Conservation (phyloP, 768 basidiomycete genomes). For the Holtermanniella nyarrowii region DNA sequence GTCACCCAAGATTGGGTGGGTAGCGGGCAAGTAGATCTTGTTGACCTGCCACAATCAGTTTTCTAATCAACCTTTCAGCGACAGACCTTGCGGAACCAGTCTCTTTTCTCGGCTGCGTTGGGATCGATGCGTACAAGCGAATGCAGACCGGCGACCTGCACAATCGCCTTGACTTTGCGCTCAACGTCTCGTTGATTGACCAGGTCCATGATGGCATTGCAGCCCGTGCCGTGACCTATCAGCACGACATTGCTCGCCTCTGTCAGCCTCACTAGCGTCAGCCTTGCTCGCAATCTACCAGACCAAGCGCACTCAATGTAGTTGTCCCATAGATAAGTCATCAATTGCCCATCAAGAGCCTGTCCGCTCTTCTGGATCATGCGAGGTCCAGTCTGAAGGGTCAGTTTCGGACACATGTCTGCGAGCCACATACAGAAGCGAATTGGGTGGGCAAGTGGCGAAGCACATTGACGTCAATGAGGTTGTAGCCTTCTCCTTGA, state of each 20-base stretch:
- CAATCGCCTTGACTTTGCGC: constrained; percentile 56
- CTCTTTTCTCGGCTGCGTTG: constrained; percentile 50
- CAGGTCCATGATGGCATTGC: constrained; percentile 62
- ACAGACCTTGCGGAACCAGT: constrained; percentile 65
- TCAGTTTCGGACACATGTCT: neutral
- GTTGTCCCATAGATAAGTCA: constrained; percentile 91
- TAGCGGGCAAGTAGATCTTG: constrained; percentile 50
- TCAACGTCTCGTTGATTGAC: constrained; percentile 58
- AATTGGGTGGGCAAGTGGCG: constrained; percentile 32
- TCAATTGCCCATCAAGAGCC: constrained; percentile 45
- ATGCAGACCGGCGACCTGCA: constrained; percentile 65
- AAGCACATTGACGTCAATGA: constrained; percentile 79
- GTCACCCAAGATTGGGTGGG: constrained; percentile 46
- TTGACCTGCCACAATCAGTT: no score
- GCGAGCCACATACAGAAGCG: constrained; percentile 10
- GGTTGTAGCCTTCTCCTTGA: constrained; percentile 53
- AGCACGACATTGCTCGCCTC: constrained; percentile 63
- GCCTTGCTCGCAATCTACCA: neutral
- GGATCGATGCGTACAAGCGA: constrained; percentile 35
- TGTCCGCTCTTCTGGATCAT: constrained; percentile 18
- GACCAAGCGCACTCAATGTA: constrained; percentile 65
- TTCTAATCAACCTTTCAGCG: no score
- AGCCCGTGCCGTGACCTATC: constrained; percentile 80
- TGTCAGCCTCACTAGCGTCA: constrained; percentile 50
- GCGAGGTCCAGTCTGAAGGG: constrained; percentile 8